These are phyloP conservation scores for Scenedesmus sp. DNA, from an alignment of 163 green algal species.

Conservation along the genomic window DNA sequence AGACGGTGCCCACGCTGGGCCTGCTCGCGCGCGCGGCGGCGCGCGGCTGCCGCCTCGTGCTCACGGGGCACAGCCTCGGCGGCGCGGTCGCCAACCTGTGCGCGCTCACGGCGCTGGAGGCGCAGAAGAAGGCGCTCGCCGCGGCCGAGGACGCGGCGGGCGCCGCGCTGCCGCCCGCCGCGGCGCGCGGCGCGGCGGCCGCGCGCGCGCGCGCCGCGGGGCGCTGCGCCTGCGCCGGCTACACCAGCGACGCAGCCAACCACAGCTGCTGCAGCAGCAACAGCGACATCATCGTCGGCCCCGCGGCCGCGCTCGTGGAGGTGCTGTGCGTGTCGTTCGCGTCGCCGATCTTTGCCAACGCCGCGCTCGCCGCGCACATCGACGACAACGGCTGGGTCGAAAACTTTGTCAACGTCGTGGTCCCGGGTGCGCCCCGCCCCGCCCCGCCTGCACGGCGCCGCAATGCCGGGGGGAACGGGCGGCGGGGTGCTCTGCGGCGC, in stretches of 20 bases:
- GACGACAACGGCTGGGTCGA: slow-evolving; percentile 44
- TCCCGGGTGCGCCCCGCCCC: slow-evolving; percentile 30
- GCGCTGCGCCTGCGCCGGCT: neutral
- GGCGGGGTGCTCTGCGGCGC: too few relatives aligned
- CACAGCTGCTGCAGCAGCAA: slow-evolving; percentile 30
- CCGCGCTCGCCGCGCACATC: slow-evolving; percentile 57
- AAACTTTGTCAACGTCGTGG: slow-evolving; percentile 37
- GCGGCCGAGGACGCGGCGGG: slow-evolving; percentile 14
- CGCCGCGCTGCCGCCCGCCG: neutral
- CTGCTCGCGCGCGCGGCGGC: slow-evolving; percentile 32
- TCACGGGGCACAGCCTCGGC: slow-evolving; percentile 75
- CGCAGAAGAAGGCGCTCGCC: neutral
- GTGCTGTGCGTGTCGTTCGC: slow-evolving; percentile 43
- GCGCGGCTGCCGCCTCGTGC: slow-evolving; percentile 67
- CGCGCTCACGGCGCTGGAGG: slow-evolving; percentile 65
- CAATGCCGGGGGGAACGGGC: too few relatives aligned
- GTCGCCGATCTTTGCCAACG: slow-evolving; percentile 38
- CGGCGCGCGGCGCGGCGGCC: neutral
- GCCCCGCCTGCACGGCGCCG: too few relatives aligned
- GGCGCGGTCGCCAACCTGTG: slow-evolving; percentile 81
- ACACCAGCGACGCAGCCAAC: neutral
- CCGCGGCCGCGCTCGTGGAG: slow-evolving; percentile 26
- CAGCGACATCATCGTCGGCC: slow-evolving; percentile 4
- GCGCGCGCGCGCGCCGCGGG: neutral
- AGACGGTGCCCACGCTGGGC: slow-evolving; percentile 21